These are phyloP conservation scores for Helminthosporium solani DNA, from an alignment of 2,329 filamentous ascomycete genomes.

Conservation along the genomic window DNA sequence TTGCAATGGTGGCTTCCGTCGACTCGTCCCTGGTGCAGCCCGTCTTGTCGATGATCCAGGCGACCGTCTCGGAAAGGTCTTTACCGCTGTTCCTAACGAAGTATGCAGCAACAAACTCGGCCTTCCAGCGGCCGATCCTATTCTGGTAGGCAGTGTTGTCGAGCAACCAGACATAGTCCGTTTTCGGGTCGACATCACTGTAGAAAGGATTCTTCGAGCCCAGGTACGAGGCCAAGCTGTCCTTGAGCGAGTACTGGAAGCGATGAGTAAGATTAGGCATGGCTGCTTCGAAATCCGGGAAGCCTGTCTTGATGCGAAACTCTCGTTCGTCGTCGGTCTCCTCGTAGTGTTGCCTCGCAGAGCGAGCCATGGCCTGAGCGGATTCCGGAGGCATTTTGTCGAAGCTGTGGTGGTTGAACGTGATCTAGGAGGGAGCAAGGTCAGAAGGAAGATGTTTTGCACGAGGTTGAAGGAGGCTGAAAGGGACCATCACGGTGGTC, in stretches of 20 bases:
- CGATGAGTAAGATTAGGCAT: slow-evolving; percentile 39
- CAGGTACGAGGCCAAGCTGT: slow-evolving; percentile 43
- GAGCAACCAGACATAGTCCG: slow-evolving; percentile 81
- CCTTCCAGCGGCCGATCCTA: slow-evolving; percentile 63
- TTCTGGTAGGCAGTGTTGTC: slow-evolving; percentile 81
- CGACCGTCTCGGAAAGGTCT: slow-evolving; percentile 67
- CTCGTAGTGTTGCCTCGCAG: slow-evolving; percentile 30
- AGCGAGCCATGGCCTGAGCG: slow-evolving; percentile 29
- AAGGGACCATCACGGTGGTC: slow-evolving; percentile 20
- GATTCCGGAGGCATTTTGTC: slow-evolving; percentile 32
- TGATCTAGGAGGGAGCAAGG: slow-evolving; percentile 26
- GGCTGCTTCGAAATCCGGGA: slow-evolving; percentile 38
- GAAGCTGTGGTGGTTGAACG: slow-evolving; percentile 7
- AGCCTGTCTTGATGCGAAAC: slow-evolving; percentile 30
- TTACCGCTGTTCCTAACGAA: slow-evolving; percentile 72
- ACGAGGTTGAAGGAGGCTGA: slow-evolving; percentile 27
- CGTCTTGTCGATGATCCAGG: slow-evolving; percentile 67
- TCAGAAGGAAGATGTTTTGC: slow-evolving; percentile 39
- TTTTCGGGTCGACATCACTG: slow-evolving; percentile 55
- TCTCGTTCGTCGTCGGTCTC: slow-evolving; percentile 37
- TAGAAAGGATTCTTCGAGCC: slow-evolving; percentile 42
- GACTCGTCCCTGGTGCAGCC: slow-evolving; percentile 57
- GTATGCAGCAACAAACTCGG: slow-evolving; percentile 79
- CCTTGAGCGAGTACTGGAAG: slow-evolving; percentile 40
- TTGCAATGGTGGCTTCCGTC: slow-evolving; percentile 60